phyloP scores from a whole-genome alignment of 2,329 filamentous ascomycete genomes.

The Corinectria fuckeliana region DNA sequence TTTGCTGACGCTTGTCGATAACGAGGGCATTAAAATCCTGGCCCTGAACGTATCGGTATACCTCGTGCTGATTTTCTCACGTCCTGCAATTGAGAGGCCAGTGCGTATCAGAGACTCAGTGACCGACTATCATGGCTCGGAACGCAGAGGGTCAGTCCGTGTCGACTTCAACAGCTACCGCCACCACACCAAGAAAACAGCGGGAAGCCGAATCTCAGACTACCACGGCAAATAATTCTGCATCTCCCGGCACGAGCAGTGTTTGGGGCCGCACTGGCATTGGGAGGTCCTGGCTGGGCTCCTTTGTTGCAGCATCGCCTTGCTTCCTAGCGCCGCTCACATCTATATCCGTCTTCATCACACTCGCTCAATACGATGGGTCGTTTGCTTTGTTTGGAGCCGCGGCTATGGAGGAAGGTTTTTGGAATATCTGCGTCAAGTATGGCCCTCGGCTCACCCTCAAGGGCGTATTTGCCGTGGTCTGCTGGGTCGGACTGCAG shows the following conservation, averaged over 20 bases:
- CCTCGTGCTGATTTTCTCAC: background rate
- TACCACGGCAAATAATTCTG: background rate
- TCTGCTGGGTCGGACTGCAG: constrained; percentile 23
- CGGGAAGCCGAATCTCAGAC: background rate
- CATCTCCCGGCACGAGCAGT: background rate
- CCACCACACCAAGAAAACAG: background rate
- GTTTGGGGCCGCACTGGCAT: constrained; percentile 36
- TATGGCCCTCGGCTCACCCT: constrained; percentile 24
- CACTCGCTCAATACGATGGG: constrained; percentile 30
- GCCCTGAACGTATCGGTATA: background rate
- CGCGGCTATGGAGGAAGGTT: constrained; percentile 16
- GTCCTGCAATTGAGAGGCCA: background rate
- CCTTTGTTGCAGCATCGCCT: constrained; percentile 33
- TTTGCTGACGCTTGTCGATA: background rate
- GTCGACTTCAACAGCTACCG: constrained; percentile 9
- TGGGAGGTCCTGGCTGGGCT: constrained; percentile 32
- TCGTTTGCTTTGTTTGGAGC: constrained; percentile 21
- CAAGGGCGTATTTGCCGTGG: constrained; percentile 20
- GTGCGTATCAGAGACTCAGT: too few species aligned
- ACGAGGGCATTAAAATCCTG: background rate
- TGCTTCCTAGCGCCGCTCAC: constrained; percentile 31
- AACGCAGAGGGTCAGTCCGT: background rate
- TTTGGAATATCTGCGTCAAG: constrained; percentile 25
- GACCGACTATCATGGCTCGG: background rate
- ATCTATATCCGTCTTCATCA: constrained; percentile 34